Base-by-base conservation (phyloP, 2,329 filamentous ascomycete species). In the Verticillium albo-atrum region DNA sequence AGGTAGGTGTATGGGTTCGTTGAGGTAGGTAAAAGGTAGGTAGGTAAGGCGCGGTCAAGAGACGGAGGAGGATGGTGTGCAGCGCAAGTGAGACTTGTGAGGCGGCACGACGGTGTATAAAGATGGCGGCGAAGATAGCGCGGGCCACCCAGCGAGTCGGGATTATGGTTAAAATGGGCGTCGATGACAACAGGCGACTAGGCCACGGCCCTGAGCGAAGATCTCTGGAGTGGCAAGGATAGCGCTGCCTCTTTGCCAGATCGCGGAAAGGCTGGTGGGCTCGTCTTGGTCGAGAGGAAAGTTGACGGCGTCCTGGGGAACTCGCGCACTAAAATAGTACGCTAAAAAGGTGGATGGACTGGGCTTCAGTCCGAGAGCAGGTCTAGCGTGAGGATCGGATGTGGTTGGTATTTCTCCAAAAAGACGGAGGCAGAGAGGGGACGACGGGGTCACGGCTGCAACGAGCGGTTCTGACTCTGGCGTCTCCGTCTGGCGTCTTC, bases 91-190 rank as follows among this genome's bases (percentile, higher is more conserved):
- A 62, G 62, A 63, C 62, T 32, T 55, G 62, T 57, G 60, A 64
- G 62, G 62, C 62, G 62, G 62, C 62, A 61, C 59, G 61, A 53
- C 57, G 61, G 62, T 63, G 62, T 64, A 64, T 64, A 64, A 63
- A 63, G 61, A 62, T 59, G 61, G 58, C 55, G 62, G 57, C 62
- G 59, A 61, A 63, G 61, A 63, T 64, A 60, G 62, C 59, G 62
- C 59, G 62, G 61, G 51, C 61, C 61, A 63, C 61, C 61, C 61
- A 61, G 57, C 59, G 51, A 59, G 56, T 64, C 62, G 61, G 62
- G 62, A 57, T 60, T 63, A 64, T 64, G 62, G 61, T 62, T 64
- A 63, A 64, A 64, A 57, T 61, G 62, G 61, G 62, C 58, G 59
- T 61, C 61, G 58, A 61, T 62, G 62, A 63, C 62, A 64, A 63